phyloP scores from a whole-genome alignment of 2,329 filamentous ascomycete species.

The Cladophialophora chaetospira region DNA sequence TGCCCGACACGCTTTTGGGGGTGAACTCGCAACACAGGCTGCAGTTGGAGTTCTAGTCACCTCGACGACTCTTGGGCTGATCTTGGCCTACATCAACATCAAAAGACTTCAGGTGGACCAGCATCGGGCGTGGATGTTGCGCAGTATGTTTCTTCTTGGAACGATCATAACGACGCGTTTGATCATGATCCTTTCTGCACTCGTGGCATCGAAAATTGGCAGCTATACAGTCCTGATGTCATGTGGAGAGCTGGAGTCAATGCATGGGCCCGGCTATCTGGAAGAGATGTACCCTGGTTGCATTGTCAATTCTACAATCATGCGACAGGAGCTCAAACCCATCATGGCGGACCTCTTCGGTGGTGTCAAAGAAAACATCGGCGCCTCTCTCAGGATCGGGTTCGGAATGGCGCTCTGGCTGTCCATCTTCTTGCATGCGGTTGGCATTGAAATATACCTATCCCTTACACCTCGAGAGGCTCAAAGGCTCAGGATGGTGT shows the following conservation, averaged over 20 bases:
- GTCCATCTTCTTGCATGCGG: constrained; percentile 15
- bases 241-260: constrained; percentile 43
- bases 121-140: constrained; percentile 64
- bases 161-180: constrained; percentile 35
- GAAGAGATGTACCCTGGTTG: not conserved
- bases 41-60: constrained; percentile 48
- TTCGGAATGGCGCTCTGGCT: constrained; percentile 25
- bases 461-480: constrained; percentile 19
- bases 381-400: constrained; percentile 5
- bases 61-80: constrained; percentile 46
- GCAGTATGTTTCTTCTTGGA: constrained; percentile 47
- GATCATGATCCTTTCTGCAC: constrained; percentile 46
- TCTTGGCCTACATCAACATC: constrained; percentile 57
- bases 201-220: constrained; percentile 41
- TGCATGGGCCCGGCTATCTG: constrained; percentile 5
- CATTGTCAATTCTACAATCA: not conserved
- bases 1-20: constrained; percentile 55
- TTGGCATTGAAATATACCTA: constrained; percentile 23
- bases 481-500: constrained; percentile 16
- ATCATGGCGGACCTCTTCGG: constrained; percentile 18
- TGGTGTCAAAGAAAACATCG: constrained; percentile 6
- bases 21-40: constrained; percentile 54
- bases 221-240: constrained; percentile 41
- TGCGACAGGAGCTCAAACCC: not conserved
- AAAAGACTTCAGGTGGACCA: constrained; percentile 62